Percentiles rank a stretch among this genome's conserved stretches.
Evolutionary conservation across 768 basidiomycete genomes (phyloP).

Genomic region (Auriscalpium vulgare): DNA sequence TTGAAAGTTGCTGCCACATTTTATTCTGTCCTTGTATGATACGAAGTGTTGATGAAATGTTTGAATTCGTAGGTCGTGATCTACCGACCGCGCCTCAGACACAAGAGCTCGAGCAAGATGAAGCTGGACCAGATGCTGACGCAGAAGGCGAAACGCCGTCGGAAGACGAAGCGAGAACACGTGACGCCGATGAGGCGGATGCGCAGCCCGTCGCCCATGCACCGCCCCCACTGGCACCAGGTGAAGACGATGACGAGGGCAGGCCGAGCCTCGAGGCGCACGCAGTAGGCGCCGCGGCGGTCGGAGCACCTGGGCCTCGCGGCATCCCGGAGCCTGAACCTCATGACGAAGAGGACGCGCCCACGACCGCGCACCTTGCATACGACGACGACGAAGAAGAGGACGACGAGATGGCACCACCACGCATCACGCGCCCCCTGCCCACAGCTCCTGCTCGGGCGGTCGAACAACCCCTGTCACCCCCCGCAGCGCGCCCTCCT

Average conservation of each 20-base stretch:
- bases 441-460: constrained; percentile 27
- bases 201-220: background rate
- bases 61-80: background rate
- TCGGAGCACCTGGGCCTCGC: too few relatives aligned
- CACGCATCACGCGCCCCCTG: constrained; percentile 24
- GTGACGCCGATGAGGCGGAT: constrained; percentile 9
- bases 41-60: background rate
- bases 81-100: background rate
- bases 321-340: too few relatives aligned
- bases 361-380: background rate
- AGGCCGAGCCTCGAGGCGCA: background rate
- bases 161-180: constrained; percentile 1
- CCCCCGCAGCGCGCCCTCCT: background rate
- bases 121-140: background rate
- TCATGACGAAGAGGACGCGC: background rate
- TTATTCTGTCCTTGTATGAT: background rate
- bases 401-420: constrained; percentile 23
- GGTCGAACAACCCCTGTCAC: constrained; percentile 13
- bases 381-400: constrained; percentile 18
- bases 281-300: background rate
- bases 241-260: constrained; percentile 5
- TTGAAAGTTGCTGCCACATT: background rate
- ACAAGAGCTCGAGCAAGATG: background rate
- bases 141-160: background rate
- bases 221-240: background rate